Percentiles rank a stretch among this genome's conserved stretches.
These are phyloP conservation scores for Lachnellula willkommii DNA, from an alignment of 2,329 filamentous ascomycete species.

Conservation along the genomic window DNA sequence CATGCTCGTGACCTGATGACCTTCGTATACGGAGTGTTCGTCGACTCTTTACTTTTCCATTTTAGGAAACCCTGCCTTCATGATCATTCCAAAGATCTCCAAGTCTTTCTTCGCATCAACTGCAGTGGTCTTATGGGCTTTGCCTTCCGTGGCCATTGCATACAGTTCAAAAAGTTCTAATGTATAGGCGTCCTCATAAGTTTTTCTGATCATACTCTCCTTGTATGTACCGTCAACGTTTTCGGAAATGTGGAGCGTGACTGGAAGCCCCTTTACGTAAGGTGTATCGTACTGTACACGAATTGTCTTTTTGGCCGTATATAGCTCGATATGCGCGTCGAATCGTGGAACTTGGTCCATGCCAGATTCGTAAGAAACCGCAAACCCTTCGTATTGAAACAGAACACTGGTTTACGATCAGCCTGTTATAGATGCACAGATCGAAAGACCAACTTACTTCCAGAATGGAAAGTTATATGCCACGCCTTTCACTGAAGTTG, in stretches of 20 bases:
- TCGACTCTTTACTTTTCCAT: too few species aligned
- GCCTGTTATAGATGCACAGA: not conserved
- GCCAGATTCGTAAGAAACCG: slow-evolving; percentile 53
- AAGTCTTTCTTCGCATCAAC: slow-evolving; percentile 27
- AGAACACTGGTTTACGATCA: not conserved
- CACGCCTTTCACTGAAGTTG: slow-evolving; percentile 41
- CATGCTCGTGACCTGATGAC: too few species aligned
- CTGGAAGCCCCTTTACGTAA: slow-evolving; percentile 50
- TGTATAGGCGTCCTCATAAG: slow-evolving; percentile 41
- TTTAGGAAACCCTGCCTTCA: not conserved
- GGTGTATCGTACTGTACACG: slow-evolving; percentile 52
- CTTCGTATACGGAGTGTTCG: too few species aligned
- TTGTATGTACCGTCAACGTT: slow-evolving; percentile 38
- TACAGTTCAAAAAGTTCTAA: slow-evolving; percentile 35
- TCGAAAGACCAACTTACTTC: not conserved
- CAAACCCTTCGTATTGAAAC: slow-evolving; percentile 33
- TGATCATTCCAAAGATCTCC: slow-evolving; percentile 18
- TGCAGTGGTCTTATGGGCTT: slow-evolving; percentile 29
- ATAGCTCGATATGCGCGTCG: slow-evolving; percentile 49
- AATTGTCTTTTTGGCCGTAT: slow-evolving; percentile 48
- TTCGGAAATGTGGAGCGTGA: slow-evolving; percentile 39
- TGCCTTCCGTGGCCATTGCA: slow-evolving; percentile 25
- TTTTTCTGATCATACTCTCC: slow-evolving; percentile 25
- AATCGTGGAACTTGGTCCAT: slow-evolving; percentile 48
- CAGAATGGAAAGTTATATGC: slow-evolving; percentile 39